Percentiles rank a stretch among this genome's conserved stretches.
Evolutionary conservation across 805 yeast species (phyloP).

Genomic region (Brettanomyces custersianus): DNA sequence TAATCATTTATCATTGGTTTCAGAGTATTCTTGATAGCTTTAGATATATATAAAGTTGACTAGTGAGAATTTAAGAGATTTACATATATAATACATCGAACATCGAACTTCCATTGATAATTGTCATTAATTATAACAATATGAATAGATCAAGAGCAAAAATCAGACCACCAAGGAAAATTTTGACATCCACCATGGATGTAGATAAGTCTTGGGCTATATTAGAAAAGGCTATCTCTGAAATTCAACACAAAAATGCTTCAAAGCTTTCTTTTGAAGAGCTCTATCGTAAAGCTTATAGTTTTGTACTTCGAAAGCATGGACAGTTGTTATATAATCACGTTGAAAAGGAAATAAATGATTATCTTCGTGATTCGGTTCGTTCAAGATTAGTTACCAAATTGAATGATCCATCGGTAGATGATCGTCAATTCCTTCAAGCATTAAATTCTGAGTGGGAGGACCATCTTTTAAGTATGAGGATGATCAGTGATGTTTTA

Average conservation of each 20-base stretch:
- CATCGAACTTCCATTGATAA: no score
- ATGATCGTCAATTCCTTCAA: slow-evolving; percentile 23
- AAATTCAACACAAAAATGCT: slow-evolving; percentile 66
- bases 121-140: background rate
- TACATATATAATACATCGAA: no score
- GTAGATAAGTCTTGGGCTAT: slow-evolving; percentile 62
- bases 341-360: slow-evolving; percentile 39
- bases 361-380: slow-evolving; percentile 32
- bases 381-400: slow-evolving; percentile 11
- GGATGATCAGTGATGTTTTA: slow-evolving; percentile 73
- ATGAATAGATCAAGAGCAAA: slow-evolving; percentile 33
- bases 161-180: slow-evolving; percentile 59
- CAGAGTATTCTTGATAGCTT: no score
- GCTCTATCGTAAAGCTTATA: slow-evolving; percentile 71
- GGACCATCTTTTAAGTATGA: slow-evolving; percentile 62
- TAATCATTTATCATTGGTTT: no score
- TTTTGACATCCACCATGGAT: slow-evolving; percentile 33
- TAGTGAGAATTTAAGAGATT: no score
- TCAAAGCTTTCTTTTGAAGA: slow-evolving; percentile 73
- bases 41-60: no score
- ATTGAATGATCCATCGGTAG: slow-evolving; percentile 7
- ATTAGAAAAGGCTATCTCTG: slow-evolving; percentile 56
- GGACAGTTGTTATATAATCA: slow-evolving; percentile 60
- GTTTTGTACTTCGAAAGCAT: slow-evolving; percentile 59
- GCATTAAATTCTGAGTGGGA: slow-evolving; percentile 47